Evolutionary conservation across 2,329 filamentous ascomycete genomes (phyloP), one percentile per base, ranked within the genome.

Genomic region (Periconia macrospinosa): DNA sequence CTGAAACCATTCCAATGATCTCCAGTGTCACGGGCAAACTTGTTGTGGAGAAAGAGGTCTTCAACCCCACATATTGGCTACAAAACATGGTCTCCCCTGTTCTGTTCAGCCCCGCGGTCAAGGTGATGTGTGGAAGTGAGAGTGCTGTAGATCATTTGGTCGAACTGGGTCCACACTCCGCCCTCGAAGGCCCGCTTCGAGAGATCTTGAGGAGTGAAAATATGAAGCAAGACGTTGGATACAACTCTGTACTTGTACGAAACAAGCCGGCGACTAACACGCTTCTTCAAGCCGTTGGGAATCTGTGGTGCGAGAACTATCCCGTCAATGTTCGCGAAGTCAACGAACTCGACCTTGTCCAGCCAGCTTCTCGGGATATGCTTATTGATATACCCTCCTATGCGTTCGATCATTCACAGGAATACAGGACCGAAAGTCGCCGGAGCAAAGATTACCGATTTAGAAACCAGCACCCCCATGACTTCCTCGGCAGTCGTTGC

Each of bases 1-100:
- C 23, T 14, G 19, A 33, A 10, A 45, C 66, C 40, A 20, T 30
- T 13, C 47, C 40, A n/a, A 70, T 1, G 77, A 74, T 75, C 50
- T 77, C 7, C 52, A 52, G 45, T 40, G 45, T 47, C 11, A 67
- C n/a, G 11, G 27, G 14, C 17, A 51, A 23, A 23, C 30, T 14
- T 9, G 30, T 27, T 6, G n/a, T 11, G 17, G 40, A 13, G 27
- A 18, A 40, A 2, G 19, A 45, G 43, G 17, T 45, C 17, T 13
- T 7, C n/a, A 30, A 41, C 9, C 18, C 46, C 8, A 30, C 8
- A 3, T 61, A 61, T 35, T 61, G 59, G 59, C 41, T 30, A 8
- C 20, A 20, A 14, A 59, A 61, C 17, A 54, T 61, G 52, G 52
- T 53, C 15, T 57, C 50, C 9, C 55, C 54, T 11, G 57, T 61